Evolutionary conservation across 495 filamentous ascomycete genomes (phyloP), one percentile per base, ranked within the genome.

Genomic region (Neurospora sp.): DNA sequence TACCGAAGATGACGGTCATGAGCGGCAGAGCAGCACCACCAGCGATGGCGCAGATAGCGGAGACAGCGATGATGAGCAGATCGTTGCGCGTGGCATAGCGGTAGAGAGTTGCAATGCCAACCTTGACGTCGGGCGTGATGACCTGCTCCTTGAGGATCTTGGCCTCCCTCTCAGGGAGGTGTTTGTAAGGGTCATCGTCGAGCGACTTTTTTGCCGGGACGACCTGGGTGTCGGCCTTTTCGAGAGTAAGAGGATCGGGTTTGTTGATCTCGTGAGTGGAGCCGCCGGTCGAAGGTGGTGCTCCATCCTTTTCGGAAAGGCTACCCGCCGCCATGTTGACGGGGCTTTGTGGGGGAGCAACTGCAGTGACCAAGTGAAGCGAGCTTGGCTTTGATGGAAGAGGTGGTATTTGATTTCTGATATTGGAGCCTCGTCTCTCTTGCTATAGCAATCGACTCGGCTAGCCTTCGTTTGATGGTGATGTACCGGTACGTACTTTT

Each of bases 1-100:
- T 85, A 75, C 93, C 93, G 75, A 96, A 95, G 70, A 94, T 85
- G 76, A 96, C 87, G 0, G 95, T 97, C 88, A 97, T 97, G 48
- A 97, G 81, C 1, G 95, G 95, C 78, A 97, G 79, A 8, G 90
- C 92, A 70, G 93, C 92, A 70, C 94, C 95, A 14, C 88, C 93
- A 44, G 87, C 88, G 76, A 96, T 93, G 72, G 93, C 87, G 71
- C 87, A 89, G 45, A 97, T 76, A 14, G 83, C 78, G 73, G 89
- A 88, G 70, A 93, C 83, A 22, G 82, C 75, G 61, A 97, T 88
- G 77, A 98, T 91, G 69, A 94, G 71, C 3, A 91, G 72, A 81
- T 98, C 94, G 73, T 88, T 88, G 31, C 78, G 86, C 3, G 92
- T 92, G 14, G 94, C 89, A 84, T 94, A 98, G 40, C 93, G 89